These are phyloP conservation scores for Yarrowia phangngaensis DNA, from an alignment of 805 yeast species.

Conservation along the genomic window DNA sequence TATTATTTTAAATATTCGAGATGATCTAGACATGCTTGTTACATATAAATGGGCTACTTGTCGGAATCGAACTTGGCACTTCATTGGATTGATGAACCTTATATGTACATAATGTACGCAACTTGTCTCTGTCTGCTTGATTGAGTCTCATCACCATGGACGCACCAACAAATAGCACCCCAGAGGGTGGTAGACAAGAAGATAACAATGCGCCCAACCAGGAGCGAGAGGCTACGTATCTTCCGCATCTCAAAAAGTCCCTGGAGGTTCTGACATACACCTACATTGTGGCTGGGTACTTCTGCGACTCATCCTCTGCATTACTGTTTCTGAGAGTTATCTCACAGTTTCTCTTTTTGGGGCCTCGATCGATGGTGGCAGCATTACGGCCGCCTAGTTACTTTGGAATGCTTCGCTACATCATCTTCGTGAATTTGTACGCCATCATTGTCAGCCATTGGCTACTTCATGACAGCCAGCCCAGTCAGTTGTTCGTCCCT, in stretches of 20 bases:
- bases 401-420: constrained; percentile 6
- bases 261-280: constrained; percentile 24
- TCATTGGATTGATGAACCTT: too few relatives aligned
- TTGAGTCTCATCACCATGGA: background rate
- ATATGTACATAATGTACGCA: too few relatives aligned
- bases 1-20: too few relatives aligned
- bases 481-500: background rate
- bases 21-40: too few relatives aligned
- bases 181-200: too few relatives aligned
- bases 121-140: too few relatives aligned
- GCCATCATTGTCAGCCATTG: constrained; percentile 10
- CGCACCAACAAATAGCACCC: background rate
- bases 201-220: background rate
- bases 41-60: too few relatives aligned
- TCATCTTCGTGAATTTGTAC: constrained; percentile 4
- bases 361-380: constrained; percentile 1
- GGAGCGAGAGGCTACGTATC: constrained; percentile 9
- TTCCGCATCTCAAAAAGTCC: constrained; percentile 13
- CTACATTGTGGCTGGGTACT: constrained; percentile 24
- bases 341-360: constrained; percentile 9
- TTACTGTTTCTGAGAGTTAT: constrained; percentile 1
- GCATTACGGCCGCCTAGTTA: constrained; percentile 9
- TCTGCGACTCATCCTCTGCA: constrained; percentile 17
- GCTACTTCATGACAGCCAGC: background rate
- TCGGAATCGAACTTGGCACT: too few relatives aligned